Base-by-base conservation (phyloP, 192 early-diverging fungal species). In the Rhizophagus sp. region DNA sequence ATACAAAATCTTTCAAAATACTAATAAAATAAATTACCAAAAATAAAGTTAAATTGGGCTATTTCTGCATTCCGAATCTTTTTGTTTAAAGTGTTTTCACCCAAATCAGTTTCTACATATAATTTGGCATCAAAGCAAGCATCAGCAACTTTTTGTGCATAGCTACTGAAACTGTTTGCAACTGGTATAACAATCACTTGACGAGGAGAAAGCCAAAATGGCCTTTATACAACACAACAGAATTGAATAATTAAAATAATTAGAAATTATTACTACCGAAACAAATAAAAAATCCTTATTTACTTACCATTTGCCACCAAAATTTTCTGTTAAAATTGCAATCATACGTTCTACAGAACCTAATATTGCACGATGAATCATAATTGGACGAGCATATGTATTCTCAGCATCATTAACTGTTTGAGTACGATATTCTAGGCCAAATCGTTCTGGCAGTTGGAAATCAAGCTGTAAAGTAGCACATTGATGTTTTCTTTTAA, bases 391-490 rank as follows among this genome's bases (percentile, higher is more conserved):
- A 71, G 82, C 76, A 82, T 83, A 84, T 33, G 79, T 83, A 70
- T 76, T 79, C 11, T 93, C 93, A 24, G 85, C 85, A 7, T 81
- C 82, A 80, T 87, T 84, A 65, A 84, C 75, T 77, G 88, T 87
- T 41, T 91, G 90, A 49, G 92, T 92, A 68, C 94, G 95, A 90
- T 93, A 97, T 82, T 96, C 90, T 80, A 99, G 93, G 49, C 94
- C 85, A 89, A 99, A 99, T 12, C 96, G 94, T 82, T 95, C 89
- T 11, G 98, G 98, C 57, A 99, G 90, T 84, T 98, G 96, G 94
- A 97, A 99, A 86, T 98, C 97, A 50, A 99, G 91, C 85, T 98
- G 97, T 79, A 98, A 94, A 25, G 98, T 99, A 49, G 98, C 98
- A 84, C 98, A 99, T 87, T 98, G 98, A 82, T 94, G 93, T 50